phyloP scores from a whole-genome alignment of 495 filamentous ascomycete genomes.

The Neurospora discreta region DNA sequence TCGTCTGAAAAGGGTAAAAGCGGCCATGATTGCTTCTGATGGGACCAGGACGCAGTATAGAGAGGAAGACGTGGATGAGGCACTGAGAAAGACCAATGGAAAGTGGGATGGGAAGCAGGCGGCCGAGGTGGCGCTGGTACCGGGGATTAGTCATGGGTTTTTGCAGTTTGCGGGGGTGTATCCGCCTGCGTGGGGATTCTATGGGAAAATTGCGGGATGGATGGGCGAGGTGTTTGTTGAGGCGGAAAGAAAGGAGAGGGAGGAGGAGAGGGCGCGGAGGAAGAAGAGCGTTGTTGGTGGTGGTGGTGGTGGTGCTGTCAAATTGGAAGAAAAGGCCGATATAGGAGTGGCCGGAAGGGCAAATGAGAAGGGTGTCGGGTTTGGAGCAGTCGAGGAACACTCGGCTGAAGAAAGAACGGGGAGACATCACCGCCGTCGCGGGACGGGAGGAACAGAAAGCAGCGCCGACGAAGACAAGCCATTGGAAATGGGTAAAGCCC shows the following conservation, averaged over 20 bases:
- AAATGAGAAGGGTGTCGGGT: background rate
- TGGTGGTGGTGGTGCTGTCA: too few relatives aligned
- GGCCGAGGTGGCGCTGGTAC: constrained; percentile 74
- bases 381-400: background rate
- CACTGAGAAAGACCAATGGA: constrained; percentile 10
- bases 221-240: constrained; percentile 59
- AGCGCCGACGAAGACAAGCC: constrained; percentile 46
- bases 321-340: background rate
- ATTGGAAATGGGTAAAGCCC: constrained; percentile 50
- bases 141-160: constrained; percentile 85
- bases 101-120: constrained; percentile 62
- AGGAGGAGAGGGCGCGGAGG: constrained; percentile 14
- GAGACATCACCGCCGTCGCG: constrained; percentile 27
- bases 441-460: constrained; percentile 45
- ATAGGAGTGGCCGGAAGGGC: too few relatives aligned
- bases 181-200: constrained; percentile 74
- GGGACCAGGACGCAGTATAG: constrained; percentile 20
- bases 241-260: constrained; percentile 15
- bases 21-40: constrained; percentile 37
- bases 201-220: constrained; percentile 66
- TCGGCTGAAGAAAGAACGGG: constrained; percentile 3
- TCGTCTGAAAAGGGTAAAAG: constrained; percentile 69
- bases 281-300: constrained; percentile 5
- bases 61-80: constrained; percentile 11
- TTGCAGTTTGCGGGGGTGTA: constrained; percentile 80